Conservation (phyloP, 208 protist genomes). For the Trypanosoma grayi region DNA sequence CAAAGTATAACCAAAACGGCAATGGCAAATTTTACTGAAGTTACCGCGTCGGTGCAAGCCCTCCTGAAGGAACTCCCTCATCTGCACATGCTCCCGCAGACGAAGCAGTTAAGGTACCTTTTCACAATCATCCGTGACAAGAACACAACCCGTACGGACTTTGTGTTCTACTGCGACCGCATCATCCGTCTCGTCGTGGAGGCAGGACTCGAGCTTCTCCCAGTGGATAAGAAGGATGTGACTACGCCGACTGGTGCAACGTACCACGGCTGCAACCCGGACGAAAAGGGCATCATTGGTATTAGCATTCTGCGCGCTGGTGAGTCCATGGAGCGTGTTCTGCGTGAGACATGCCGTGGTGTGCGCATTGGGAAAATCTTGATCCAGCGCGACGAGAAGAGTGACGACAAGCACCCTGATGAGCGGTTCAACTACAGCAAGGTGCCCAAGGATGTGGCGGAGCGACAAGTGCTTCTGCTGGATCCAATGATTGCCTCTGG, state of each 20-base stretch:
- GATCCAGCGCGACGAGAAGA: conserved; percentile 96
- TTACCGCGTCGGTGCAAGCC: neutral
- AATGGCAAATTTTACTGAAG: neutral
- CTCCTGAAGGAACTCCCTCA: conserved; percentile 27
- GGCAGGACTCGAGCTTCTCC: conserved; percentile 83
- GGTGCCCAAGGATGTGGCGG: conserved; percentile 92
- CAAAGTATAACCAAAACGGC: neutral
- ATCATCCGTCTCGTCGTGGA: conserved; percentile 96
- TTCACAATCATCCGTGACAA: conserved; percentile 95
- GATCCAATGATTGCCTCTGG: conserved; percentile 97
- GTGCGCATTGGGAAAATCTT: conserved; percentile 98
- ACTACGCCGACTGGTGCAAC: conserved; percentile 89
- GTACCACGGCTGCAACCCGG: conserved; percentile 78
- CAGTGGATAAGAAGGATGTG: conserved; percentile 81
- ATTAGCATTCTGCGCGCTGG: conserved; percentile 97
- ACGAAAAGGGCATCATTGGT: conserved; percentile 89
- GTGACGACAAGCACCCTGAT: conserved; percentile 85
- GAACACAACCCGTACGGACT: conserved; percentile 91
- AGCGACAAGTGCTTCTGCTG: conserved; percentile 92
- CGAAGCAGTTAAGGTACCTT: conserved; percentile 89
- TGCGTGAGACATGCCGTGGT: conserved; percentile 93
- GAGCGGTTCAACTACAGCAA: conserved; percentile 94
- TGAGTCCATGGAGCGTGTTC: conserved; percentile 95
- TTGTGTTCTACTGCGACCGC: conserved; percentile 96
- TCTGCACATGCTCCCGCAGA: conserved; percentile 77